These are phyloP conservation scores for Cotoneaster glaucophyllus DNA, from an alignment of 306 rosid species.

Conservation along the genomic window DNA sequence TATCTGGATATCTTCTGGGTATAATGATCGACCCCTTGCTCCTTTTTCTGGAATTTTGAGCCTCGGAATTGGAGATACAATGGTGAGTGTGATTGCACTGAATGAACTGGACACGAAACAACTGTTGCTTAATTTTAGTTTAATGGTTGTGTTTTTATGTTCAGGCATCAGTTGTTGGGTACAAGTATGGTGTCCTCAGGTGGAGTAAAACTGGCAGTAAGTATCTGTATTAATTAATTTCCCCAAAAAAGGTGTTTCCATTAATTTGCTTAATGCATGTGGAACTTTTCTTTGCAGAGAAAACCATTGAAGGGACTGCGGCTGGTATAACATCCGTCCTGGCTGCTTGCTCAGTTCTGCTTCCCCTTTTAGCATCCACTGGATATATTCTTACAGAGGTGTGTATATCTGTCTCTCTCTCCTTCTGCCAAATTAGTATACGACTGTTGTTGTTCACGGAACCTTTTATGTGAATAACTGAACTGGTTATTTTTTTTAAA, in stretches of 20 bases:
- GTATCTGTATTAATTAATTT: slow-evolving; percentile 20
- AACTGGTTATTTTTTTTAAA: neutral
- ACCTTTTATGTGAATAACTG: neutral
- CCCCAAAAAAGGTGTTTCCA: neutral
- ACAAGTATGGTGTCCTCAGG: slow-evolving; percentile 89
- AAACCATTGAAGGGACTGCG: slow-evolving; percentile 97
- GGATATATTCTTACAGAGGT: slow-evolving; percentile 91
- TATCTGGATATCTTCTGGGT: slow-evolving; percentile 89
- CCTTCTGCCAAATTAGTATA: neutral
- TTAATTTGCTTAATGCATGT: slow-evolving; percentile 1
- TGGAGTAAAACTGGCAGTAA: slow-evolving; percentile 97
- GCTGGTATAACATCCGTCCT: slow-evolving; percentile 96
- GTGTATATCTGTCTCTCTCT: slow-evolving; percentile 17
- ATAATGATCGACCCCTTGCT: slow-evolving; percentile 80
- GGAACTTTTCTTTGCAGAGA: slow-evolving; percentile 51
- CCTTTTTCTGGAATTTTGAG: slow-evolving; percentile 94
- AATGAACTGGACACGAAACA: neutral
- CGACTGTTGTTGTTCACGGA: neutral
- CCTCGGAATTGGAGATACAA: slow-evolving; percentile 94
- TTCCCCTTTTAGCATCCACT: slow-evolving; percentile 82
- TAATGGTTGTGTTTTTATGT: slow-evolving; percentile 7
- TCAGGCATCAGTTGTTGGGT: slow-evolving; percentile 96
- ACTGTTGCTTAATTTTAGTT: neutral
- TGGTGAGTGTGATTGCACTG: slow-evolving; percentile 39
- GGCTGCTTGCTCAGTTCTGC: slow-evolving; percentile 81